These are phyloP conservation scores for Glebionis coronaria DNA, from an alignment of 129 eudicot species.

Conservation along the genomic window DNA sequence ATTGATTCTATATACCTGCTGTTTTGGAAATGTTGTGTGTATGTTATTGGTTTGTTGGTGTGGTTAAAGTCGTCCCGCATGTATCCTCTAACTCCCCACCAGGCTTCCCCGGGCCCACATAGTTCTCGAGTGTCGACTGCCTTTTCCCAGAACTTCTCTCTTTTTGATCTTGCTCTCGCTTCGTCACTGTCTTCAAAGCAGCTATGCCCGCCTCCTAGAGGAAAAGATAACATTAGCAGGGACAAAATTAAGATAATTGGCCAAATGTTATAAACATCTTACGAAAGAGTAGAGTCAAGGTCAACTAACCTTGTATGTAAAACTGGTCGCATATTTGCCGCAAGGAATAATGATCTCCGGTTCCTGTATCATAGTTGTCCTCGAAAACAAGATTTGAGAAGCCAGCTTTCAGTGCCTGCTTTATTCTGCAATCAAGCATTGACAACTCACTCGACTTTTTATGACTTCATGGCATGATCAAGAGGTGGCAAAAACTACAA, in stretches of 20 bases:
- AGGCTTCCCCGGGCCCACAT: conserved; percentile 85
- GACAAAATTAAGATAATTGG: too few species aligned
- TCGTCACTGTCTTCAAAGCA: conserved; percentile 91
- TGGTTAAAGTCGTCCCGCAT: conserved; percentile 97
- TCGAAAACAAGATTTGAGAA: conserved; percentile 92
- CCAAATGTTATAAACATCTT: too few species aligned
- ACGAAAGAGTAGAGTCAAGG: neutral
- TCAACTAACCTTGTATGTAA: conserved; percentile 71
- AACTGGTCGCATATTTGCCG: conserved; percentile 94
- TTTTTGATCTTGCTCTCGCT: conserved; percentile 59
- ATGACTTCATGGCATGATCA: neutral
- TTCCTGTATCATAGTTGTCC: conserved; percentile 98
- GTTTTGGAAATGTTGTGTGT: conserved; percentile 71
- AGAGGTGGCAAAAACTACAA: neutral
- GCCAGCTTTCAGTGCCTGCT: conserved; percentile 95
- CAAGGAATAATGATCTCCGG: conserved; percentile 97
- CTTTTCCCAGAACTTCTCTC: conserved; percentile 90
- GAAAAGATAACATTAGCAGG: neutral
- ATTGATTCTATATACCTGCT: conserved; percentile 93
- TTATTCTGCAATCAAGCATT: conserved; percentile 43
- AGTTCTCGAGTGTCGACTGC: conserved; percentile 76
- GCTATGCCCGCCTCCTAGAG: conserved; percentile 97
- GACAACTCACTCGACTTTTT: neutral
- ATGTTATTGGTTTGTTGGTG: conserved; percentile 71
- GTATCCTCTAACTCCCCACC: conserved; percentile 99